phyloP scores from a whole-genome alignment of 2,329 filamentous ascomycete genomes.

The Passalora sequoiae region DNA sequence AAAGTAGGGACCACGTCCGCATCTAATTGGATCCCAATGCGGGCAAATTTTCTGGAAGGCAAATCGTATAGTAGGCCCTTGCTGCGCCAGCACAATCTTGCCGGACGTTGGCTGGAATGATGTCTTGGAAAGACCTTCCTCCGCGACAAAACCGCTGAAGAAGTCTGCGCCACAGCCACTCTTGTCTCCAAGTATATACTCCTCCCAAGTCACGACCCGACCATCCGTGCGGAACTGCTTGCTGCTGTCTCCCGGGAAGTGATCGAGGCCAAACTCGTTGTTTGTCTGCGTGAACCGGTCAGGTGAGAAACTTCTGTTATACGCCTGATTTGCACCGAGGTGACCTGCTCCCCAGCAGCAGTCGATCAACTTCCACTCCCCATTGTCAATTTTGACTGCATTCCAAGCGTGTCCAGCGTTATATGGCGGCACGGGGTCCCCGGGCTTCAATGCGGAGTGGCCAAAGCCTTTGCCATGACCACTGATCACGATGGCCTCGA shows the following conservation, averaged over 20 bases:
- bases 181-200: slow-evolving; percentile 66
- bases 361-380: slow-evolving; percentile 87
- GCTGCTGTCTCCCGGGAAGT: slow-evolving; percentile 66
- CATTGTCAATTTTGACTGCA: slow-evolving; percentile 74
- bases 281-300: slow-evolving; percentile 60
- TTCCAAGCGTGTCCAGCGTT: slow-evolving; percentile 80
- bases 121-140: slow-evolving; percentile 49
- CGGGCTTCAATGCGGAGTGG: slow-evolving; percentile 57
- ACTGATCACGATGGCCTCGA: slow-evolving; percentile 68
- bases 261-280: slow-evolving; percentile 71
- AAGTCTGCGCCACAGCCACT: slow-evolving; percentile 41
- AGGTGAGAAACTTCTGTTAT: slow-evolving; percentile 64
- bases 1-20: slow-evolving; percentile 61
- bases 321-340: slow-evolving; percentile 42
- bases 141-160: slow-evolving; percentile 44
- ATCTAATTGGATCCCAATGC: slow-evolving; percentile 72
- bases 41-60: slow-evolving; percentile 73
- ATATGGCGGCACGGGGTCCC: slow-evolving; percentile 60
- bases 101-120: slow-evolving; percentile 59
- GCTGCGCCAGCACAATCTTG: slow-evolving; percentile 57
- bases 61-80: slow-evolving; percentile 54
- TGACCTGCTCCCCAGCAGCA: slow-evolving; percentile 61
- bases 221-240: slow-evolving; percentile 75
- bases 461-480: slow-evolving; percentile 88
- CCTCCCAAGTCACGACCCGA: slow-evolving; percentile 65